Evolutionary conservation across 164 flowering plant species (phyloP), one percentile per base, ranked within the genome.

Genomic region (Stephania japonica): DNA sequence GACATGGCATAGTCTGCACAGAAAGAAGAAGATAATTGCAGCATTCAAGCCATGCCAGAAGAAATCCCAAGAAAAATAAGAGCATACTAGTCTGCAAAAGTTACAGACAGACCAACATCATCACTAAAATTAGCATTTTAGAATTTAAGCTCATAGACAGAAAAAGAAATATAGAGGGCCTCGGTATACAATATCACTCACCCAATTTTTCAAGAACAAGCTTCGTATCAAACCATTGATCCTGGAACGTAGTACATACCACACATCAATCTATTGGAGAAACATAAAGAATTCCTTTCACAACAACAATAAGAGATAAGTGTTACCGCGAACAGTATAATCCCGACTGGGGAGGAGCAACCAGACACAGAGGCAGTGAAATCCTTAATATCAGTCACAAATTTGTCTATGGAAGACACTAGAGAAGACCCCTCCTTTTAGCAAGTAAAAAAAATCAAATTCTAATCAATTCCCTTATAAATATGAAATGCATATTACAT

Each of bases 301-400:
- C 41, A 50, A 38, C 12, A n/a, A 74, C 3, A 18, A 19, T 6
- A 44, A 76, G 65, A 69, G 41, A 1, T 59, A 18, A 42, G 65
- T 73, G 87, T 81, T 76, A 93, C 96, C 41, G 89, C 84, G 78
- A 88, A 87, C 79, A 93, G 73, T 21, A 91, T 69, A 47, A 93
- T 84, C 42, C 84, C 91, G 13, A 77, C 69, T 0, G 98, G 96
- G 65, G 86, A 80, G 11, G 79, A 73, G 69, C 72, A 59, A 61
- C 82, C 85, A 5, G 96, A 90, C 59, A 85, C 85, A 70, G 83
- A 76, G 26, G 81, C 67, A 3, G 90, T 12, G 65, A 66, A 88
- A 59, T 79, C 76, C 66, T 79, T 82, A 43, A 89, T 84, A 78
- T 87, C 86, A 75, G 70, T 77, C 73, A 87, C 78, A 79, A 92